These are phyloP conservation scores for Globisporangium yorkense DNA, from an alignment of 352 stramenopile species.

Conservation along the genomic window DNA sequence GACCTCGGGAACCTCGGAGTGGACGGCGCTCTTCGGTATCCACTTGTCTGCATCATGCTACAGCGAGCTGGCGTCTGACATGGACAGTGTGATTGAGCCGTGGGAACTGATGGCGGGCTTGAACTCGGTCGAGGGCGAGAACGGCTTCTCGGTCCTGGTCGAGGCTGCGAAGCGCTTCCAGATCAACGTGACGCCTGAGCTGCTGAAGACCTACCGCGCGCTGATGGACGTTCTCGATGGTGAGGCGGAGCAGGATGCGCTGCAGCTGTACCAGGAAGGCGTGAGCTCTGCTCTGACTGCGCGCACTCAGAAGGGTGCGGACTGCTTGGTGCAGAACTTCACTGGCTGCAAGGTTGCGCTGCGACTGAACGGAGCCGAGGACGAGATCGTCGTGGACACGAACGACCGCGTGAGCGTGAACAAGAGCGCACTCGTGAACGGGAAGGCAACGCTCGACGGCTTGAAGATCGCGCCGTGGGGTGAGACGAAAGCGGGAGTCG, in stretches of 20 bases:
- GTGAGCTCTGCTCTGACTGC: conserved; percentile 31
- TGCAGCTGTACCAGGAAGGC: conserved; percentile 64
- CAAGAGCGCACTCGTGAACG: conserved; percentile 21
- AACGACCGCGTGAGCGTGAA: conserved; percentile 43
- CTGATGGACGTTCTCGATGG: conserved; percentile 74
- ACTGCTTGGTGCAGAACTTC: conserved; percentile 69
- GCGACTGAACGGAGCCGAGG: conserved; percentile 33
- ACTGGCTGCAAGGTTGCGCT: conserved; percentile 56
- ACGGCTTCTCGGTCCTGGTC: conserved; percentile 52
- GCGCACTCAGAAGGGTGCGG: conserved; percentile 30
- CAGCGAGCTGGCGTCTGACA: conserved; percentile 56
- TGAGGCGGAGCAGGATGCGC: conserved; percentile 46
- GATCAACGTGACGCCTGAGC: conserved; percentile 65
- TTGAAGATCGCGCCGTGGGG: conserved; percentile 66
- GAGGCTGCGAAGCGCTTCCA: conserved; percentile 69
- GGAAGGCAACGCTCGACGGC: conserved; percentile 31
- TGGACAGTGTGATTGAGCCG: conserved; percentile 71
- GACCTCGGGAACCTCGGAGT: conserved; percentile 49
- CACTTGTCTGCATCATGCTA: conserved; percentile 68
- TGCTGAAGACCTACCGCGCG: conserved; percentile 71
- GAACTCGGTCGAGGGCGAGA: conserved; percentile 46
- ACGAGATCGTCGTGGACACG: conserved; percentile 31
- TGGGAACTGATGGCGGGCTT: conserved; percentile 58
- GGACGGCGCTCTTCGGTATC: conserved; percentile 55
- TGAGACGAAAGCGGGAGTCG: conserved; percentile 23